Conservation (phyloP, 1,284 basidiomycete species). For the Cutaneotrichosporon mucoides region DNA sequence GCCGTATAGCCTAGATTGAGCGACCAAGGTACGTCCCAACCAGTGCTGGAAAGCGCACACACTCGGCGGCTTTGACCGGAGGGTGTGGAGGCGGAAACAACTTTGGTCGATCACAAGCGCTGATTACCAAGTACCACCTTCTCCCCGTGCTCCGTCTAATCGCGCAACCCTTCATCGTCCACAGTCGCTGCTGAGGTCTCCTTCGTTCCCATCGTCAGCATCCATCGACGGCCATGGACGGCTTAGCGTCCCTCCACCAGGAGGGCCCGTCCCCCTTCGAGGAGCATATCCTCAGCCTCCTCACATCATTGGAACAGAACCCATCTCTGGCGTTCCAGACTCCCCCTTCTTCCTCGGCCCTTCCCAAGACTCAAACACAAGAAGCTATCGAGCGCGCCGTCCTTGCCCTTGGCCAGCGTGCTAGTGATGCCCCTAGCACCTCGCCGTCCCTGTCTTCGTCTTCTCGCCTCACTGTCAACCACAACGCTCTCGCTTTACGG, state of each 20-base stretch:
- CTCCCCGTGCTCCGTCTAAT: too few relatives aligned
- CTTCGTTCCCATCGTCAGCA: not conserved
- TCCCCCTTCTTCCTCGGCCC: conserved; percentile 10
- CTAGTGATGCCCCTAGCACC: not conserved
- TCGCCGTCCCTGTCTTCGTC: conserved; percentile 1
- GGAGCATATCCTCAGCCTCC: conserved; percentile 34
- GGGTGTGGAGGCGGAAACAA: too few relatives aligned
- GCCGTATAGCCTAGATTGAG: too few relatives aligned
- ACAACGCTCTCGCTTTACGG: not conserved
- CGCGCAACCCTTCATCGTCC: too few relatives aligned
- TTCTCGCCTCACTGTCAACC: not conserved
- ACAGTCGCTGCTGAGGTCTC: too few relatives aligned
- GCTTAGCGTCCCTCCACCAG: not conserved
- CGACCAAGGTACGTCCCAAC: too few relatives aligned
- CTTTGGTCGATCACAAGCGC: too few relatives aligned
- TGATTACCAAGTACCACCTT: too few relatives aligned
- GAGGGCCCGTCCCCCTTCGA: conserved; percentile 31
- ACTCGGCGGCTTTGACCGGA: too few relatives aligned
- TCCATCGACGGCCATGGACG: conserved; percentile 2
- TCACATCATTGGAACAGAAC: conserved; percentile 32
- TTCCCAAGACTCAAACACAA: conserved; percentile 34
- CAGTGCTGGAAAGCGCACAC: too few relatives aligned
- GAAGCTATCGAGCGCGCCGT: conserved; percentile 40
- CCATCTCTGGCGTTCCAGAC: conserved; percentile 41
- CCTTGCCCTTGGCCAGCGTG: conserved; percentile 34